Conservation (phyloP, 2,329 filamentous ascomycete species). For the Drechslerella coelobrocha region DNA sequence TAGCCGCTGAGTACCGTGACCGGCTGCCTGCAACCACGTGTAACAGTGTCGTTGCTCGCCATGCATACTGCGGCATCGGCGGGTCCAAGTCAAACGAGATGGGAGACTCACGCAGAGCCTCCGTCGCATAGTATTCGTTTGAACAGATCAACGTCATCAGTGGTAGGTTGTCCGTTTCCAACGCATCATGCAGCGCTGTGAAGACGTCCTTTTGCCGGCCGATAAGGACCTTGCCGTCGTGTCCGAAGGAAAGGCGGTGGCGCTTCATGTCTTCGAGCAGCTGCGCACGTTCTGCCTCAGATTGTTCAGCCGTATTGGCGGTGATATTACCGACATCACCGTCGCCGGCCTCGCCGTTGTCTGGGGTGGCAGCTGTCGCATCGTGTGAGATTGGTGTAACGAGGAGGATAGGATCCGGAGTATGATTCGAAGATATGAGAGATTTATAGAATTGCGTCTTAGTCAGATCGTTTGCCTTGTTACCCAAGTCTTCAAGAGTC, state of each 20-base stretch:
- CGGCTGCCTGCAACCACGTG: conserved; percentile 44
- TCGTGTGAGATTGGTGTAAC: conserved; percentile 28
- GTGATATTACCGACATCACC: not conserved
- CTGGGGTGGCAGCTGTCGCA: not conserved
- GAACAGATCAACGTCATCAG: conserved; percentile 46
- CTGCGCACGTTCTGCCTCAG: conserved; percentile 15
- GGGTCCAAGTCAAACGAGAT: conserved; percentile 45
- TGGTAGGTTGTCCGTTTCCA: conserved; percentile 32
- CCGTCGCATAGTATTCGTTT: conserved; percentile 37
- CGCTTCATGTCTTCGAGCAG: conserved; percentile 33
- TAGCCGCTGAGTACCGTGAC: conserved; percentile 40
- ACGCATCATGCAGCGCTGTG: conserved; percentile 27
- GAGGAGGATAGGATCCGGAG: conserved; percentile 29
- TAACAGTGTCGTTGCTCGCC: conserved; percentile 43
- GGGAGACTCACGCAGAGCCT: conserved; percentile 28
- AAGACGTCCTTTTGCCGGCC: conserved; percentile 39
- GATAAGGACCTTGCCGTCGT: conserved; percentile 41
- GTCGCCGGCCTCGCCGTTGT: no score
- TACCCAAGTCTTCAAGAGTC: conserved; percentile 35
- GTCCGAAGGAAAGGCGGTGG: conserved; percentile 32
- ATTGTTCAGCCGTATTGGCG: not conserved
- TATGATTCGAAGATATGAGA: conserved; percentile 16
- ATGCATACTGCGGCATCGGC: conserved; percentile 48
- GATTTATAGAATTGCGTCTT: conserved; percentile 39
- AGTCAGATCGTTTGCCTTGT: conserved; percentile 5